Conservation (phyloP, 805 yeast species). For the Blastobotrys muscicola region DNA sequence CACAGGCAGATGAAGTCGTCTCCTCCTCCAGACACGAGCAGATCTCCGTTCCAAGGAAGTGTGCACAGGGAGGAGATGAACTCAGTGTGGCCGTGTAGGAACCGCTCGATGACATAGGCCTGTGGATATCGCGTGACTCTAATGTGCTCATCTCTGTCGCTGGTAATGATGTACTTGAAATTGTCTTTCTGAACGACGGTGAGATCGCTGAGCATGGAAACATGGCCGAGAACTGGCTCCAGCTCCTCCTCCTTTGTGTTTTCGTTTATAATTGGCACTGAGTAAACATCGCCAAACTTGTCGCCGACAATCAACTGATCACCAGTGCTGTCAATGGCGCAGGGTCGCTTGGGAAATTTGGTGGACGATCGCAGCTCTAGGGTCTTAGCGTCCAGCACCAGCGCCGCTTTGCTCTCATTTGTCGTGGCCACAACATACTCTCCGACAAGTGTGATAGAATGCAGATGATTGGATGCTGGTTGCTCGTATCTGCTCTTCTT, state of each 20-base stretch:
- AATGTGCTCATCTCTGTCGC: conserved; percentile 96
- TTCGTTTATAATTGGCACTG: conserved; percentile 32
- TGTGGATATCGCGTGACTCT: conserved; percentile 74
- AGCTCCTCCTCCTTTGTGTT: conserved; percentile 20
- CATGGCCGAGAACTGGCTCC: conserved; percentile 85
- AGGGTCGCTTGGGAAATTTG: conserved; percentile 86
- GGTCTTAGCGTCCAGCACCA: conserved; percentile 41
- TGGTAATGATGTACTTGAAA: conserved; percentile 51
- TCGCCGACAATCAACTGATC: conserved; percentile 71
- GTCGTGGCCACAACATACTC: conserved; percentile 56
- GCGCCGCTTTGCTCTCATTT: conserved; percentile 74
- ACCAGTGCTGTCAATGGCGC: conserved; percentile 54
- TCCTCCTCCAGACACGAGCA: conserved; percentile 84
- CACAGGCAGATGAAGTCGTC: conserved; percentile 65
- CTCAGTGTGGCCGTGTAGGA: conserved; percentile 79
- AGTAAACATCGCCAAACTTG: conserved; percentile 92
- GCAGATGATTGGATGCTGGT: conserved; percentile 35
- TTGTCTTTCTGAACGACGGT: conserved; percentile 37
- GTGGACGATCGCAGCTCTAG: conserved; percentile 56
- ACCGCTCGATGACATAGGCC: conserved; percentile 65
- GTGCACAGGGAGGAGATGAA: conserved; percentile 62
- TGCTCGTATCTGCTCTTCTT: conserved; percentile 3
- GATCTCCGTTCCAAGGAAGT: conserved; percentile 40
- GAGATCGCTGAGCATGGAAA: conserved; percentile 87
- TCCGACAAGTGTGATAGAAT: conserved; percentile 51